Evolutionary conservation across 257 asterid genomes (phyloP).

Genomic region (Mentha longifolia): DNA sequence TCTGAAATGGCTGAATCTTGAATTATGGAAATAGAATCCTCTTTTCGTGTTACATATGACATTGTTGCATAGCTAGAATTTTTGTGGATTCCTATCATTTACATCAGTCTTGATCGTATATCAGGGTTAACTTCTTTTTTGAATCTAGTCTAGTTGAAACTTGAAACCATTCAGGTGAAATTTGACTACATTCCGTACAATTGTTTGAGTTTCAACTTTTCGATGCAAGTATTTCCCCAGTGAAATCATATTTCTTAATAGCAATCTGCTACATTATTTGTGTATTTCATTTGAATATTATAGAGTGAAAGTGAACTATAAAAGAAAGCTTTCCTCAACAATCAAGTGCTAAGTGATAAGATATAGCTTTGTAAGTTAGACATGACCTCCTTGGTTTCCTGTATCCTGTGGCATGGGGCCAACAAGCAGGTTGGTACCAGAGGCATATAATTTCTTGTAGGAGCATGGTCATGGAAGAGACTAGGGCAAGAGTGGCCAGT

Average conservation of each 20-base stretch:
- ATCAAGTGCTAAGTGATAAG: neutral
- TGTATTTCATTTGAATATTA: neutral
- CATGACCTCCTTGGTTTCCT: neutral
- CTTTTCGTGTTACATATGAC: neutral
- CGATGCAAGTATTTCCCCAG: neutral
- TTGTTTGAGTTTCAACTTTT: constrained; percentile 2
- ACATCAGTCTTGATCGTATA: neutral
- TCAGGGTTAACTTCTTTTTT: neutral
- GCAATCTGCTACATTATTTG: neutral
- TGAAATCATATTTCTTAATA: neutral
- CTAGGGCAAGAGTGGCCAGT: neutral
- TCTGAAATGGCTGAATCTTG: neutral
- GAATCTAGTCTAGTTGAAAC: constrained; percentile 1
- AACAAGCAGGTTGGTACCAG: neutral
- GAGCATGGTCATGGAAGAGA: neutral
- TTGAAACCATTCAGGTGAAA: neutral
- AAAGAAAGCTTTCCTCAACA: neutral
- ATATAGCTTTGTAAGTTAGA: neutral
- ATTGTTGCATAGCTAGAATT: neutral
- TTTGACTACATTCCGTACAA: neutral
- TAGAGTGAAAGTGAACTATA: constrained; percentile 6
- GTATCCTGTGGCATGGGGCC: neutral
- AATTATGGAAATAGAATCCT: neutral
- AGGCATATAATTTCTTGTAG: neutral
- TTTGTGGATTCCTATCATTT: neutral